A percentile compares a stretch with the other conserved stretches of the same genome.
Evolutionary conservation across 2,329 filamentous ascomycete species (phyloP).

Genomic region (Pseudogymnoascus sp.): DNA sequence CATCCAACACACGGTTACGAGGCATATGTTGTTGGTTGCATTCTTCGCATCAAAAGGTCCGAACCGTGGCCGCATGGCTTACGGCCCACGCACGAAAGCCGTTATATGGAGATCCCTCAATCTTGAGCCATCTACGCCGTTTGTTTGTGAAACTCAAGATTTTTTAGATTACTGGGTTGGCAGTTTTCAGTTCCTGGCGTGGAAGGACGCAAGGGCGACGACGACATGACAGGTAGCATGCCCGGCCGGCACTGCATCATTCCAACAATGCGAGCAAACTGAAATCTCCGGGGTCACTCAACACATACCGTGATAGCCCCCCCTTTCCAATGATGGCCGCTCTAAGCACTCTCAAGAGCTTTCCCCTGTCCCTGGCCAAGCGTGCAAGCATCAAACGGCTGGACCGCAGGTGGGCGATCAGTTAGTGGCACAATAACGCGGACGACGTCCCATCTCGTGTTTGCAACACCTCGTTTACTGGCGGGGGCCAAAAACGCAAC

Average conservation of each 20-base stretch:
- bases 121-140: background rate
- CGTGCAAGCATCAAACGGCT: conserved; percentile 2
- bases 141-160: background rate
- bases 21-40: conserved; percentile 1
- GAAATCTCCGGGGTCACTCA: background rate
- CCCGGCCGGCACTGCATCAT: background rate
- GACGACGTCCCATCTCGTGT: background rate
- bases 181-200: background rate
- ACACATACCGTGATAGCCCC: background rate
- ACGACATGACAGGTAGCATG: conserved; percentile 2
- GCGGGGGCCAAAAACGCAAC: background rate
- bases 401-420: background rate
- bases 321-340: background rate
- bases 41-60: conserved; percentile 2
- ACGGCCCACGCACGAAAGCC: background rate
- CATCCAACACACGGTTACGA: conserved; percentile 1
- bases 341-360: background rate
- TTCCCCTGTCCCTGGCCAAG: background rate
- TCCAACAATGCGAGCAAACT: background rate
- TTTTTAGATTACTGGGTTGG: background rate
- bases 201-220: background rate
- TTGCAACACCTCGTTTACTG: conserved; percentile 1
- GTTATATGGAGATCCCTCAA: background rate
- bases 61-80: conserved; percentile 1
- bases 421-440: background rate